Evolutionary conservation across 495 filamentous ascomycete species (phyloP), one percentile per base, ranked within the genome.

Genomic region (Venustampulla echinocandica): DNA sequence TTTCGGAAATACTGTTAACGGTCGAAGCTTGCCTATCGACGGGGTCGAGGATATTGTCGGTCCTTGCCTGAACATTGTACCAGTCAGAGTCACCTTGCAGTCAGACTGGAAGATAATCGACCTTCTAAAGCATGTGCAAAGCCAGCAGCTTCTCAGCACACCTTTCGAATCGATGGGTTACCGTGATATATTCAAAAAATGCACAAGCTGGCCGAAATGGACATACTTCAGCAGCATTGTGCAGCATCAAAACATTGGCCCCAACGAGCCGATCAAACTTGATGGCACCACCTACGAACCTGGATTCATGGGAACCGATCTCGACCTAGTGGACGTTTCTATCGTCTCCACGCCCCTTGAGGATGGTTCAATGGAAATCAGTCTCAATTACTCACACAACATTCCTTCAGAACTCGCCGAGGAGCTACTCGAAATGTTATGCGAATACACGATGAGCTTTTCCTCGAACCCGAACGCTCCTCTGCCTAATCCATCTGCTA

Each of bases 1-100:
- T 2, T 85, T 85, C 48, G 81, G 79, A 28, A 61, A 71, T 38
- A 74, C 82, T 3, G 73, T 73, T 1, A 73, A 69, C 2, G 79
- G 82, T 2, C 73, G 83, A 15, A 75, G 73, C 17, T 5, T 48
- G 74, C 15, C 30, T 11, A 10, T 50, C 11, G n/a, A 28, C 7
- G 21, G 27, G 2, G 11, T 44, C 9, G 28, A 37, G 11, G 30
- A 19, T n/a, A 39, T 50, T 15, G 33, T 35, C 33, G 69, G 69
- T 2, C 65, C 67, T 7, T 70, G 67, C 46, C 62, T 63, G 32
- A 63, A 70, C 38, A 53, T 63, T 27, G 58, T 60, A 1, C 68
- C 66, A 0, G 46, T 64, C 7, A 49, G 68, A 37, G 33, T 14
- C 33, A 35, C 5, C 5, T 35, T 35, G 6, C 33, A 35, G 58